Percentiles rank a stretch among this genome's conserved stretches.
phyloP scores from a whole-genome alignment of 2,329 filamentous ascomycete genomes.

The Claviceps sp. region DNA sequence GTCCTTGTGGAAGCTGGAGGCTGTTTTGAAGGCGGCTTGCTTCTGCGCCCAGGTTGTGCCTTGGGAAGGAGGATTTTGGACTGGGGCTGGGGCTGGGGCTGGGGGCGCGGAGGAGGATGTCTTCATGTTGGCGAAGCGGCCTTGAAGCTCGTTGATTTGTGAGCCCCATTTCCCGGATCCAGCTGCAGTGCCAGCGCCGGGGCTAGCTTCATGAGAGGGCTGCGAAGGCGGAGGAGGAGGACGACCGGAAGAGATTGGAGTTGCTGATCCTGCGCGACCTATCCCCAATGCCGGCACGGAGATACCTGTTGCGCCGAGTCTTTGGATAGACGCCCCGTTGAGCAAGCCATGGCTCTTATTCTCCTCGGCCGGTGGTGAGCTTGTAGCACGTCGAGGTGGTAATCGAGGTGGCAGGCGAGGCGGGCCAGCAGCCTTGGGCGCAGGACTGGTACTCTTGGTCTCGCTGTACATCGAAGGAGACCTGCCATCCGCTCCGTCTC shows the following conservation, averaged over 20 bases:
- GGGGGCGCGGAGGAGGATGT: conserved; percentile 17
- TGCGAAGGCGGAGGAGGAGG: conserved; percentile 7
- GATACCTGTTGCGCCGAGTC: conserved; percentile 61
- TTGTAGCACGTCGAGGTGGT: conserved; percentile 8
- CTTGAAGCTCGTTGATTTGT: conserved; percentile 54
- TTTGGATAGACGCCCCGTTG: conserved; percentile 45
- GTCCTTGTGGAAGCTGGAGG: conserved; percentile 43
- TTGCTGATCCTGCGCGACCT: conserved; percentile 26
- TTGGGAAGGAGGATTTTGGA: conserved; percentile 19
- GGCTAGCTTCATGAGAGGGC: conserved; percentile 7
- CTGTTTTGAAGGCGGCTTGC: conserved; percentile 49
- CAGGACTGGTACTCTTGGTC: conserved; percentile 4
- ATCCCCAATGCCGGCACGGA: conserved; percentile 71
- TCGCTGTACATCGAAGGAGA: conserved; percentile 17
- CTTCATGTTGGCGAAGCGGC: conserved; percentile 46
- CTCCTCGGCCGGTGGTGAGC: conserved; percentile 5
- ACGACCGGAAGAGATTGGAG: conserved; percentile 15
- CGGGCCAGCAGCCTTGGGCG: conserved; percentile 24
- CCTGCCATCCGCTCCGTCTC: conserved; percentile 25
- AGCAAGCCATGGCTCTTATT: conserved; percentile 11
- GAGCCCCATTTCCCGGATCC: conserved; percentile 10
- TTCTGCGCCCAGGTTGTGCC: conserved; percentile 54
- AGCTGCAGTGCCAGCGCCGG: conserved; percentile 10
- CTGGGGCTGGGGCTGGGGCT: conserved; percentile 10
- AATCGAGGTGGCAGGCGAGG: conserved; percentile 40